These are phyloP conservation scores for Hirsutella minnesotensis DNA, from an alignment of 2,329 filamentous ascomycete genomes.

Conservation along the genomic window DNA sequence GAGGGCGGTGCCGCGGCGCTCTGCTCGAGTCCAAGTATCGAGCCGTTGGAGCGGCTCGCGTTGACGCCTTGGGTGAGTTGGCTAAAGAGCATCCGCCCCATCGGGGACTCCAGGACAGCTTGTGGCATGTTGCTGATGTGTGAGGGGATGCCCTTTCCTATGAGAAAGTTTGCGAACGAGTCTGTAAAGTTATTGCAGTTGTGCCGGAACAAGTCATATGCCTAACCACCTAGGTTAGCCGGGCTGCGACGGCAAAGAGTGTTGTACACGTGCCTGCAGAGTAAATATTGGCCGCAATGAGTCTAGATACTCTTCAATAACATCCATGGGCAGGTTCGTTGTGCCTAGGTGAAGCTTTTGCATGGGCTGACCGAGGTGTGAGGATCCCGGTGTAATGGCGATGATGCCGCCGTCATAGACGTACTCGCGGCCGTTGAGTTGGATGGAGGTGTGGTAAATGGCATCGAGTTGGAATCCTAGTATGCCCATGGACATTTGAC, in stretches of 20 bases:
- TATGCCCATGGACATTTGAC: slow-evolving; percentile 40
- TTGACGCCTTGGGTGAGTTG: slow-evolving; percentile 45
- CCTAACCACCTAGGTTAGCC: slow-evolving; percentile 29
- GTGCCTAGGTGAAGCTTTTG: slow-evolving; percentile 62
- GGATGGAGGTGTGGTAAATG: slow-evolving; percentile 87
- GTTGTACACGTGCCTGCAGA: slow-evolving; percentile 41
- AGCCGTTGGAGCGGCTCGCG: slow-evolving; percentile 35
- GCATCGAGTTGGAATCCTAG: slow-evolving; percentile 65
- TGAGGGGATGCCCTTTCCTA: slow-evolving; percentile 78
- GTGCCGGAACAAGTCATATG: slow-evolving; percentile 80
- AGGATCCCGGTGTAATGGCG: slow-evolving; percentile 65
- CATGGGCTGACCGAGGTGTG: slow-evolving; percentile 78
- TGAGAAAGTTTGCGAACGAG: slow-evolving; percentile 77
- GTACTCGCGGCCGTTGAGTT: slow-evolving; percentile 77
- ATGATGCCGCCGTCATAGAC: slow-evolving; percentile 84
- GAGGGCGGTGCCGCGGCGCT: slow-evolving; percentile 13
- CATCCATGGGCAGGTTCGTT: slow-evolving; percentile 67
- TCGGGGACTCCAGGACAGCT: slow-evolving; percentile 72
- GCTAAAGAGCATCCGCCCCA: slow-evolving; percentile 78
- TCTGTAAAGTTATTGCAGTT: slow-evolving; percentile 99
- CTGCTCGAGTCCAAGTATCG: slow-evolving; percentile 40
- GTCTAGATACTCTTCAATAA: slow-evolving; percentile 78
- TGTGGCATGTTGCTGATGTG: slow-evolving; percentile 79
- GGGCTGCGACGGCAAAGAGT: background rate
- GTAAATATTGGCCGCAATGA: slow-evolving; percentile 77